phyloP scores from a whole-genome alignment of 2,329 filamentous ascomycete genomes.

The Chrysoporthe austroafricana region DNA sequence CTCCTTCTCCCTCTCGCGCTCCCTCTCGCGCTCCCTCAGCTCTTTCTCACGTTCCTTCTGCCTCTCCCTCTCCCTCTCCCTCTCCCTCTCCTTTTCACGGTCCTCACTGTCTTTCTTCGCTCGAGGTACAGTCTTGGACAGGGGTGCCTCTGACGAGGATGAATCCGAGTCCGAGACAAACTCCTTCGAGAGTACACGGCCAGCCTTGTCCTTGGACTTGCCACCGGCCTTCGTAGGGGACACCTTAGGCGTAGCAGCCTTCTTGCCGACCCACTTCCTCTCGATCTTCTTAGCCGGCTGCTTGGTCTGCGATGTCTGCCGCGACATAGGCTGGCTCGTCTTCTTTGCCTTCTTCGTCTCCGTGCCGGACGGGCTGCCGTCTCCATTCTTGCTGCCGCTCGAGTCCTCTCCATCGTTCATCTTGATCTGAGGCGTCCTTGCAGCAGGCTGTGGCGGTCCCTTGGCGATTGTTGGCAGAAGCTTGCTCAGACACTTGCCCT shows the following conservation, averaged over 20 bases:
- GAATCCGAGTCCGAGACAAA: constrained; percentile 60
- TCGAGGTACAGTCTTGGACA: constrained; percentile 41
- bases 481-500: constrained; percentile 64
- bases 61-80: constrained; percentile 19
- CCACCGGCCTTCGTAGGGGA: constrained; percentile 47
- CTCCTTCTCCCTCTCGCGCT: constrained; percentile 31
- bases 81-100: constrained; percentile 17
- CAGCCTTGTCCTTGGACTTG: constrained; percentile 42
- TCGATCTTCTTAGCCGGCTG: constrained; percentile 61
- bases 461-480: constrained; percentile 63
- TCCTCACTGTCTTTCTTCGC: constrained; percentile 30
- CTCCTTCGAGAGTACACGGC: constrained; percentile 57
- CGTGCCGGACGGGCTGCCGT: constrained; percentile 41
- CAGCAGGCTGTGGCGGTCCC: constrained; percentile 49
- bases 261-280: constrained; percentile 54
- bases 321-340: constrained; percentile 50
- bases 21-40: constrained; percentile 23
- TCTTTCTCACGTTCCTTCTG: constrained; percentile 32
- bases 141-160: constrained; percentile 55
- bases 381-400: constrained; percentile 46
- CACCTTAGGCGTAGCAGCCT: constrained; percentile 41
- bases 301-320: constrained; percentile 56
- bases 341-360: constrained; percentile 39
- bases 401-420: constrained; percentile 56
- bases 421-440: constrained; percentile 57